Evolutionary conservation across 2,329 filamentous ascomycete genomes (phyloP).

Genomic region (Arthrobotrys sphaeroides): DNA sequence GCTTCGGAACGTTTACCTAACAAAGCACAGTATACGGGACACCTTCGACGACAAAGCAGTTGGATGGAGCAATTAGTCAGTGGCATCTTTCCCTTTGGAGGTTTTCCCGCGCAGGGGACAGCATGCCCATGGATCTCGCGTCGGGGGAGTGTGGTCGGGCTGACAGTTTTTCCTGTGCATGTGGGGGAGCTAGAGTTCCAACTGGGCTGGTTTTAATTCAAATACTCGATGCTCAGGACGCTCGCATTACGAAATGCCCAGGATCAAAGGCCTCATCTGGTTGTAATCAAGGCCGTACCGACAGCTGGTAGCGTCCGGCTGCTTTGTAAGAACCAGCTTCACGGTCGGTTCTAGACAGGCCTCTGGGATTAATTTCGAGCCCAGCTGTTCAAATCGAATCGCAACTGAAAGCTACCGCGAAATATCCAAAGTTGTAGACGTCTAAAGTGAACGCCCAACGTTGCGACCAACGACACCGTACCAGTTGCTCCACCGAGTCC

Average conservation of each 20-base stretch:
- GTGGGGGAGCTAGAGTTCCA: background rate
- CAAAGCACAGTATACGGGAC: background rate
- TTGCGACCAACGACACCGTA: too few relatives aligned
- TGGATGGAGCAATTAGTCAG: background rate
- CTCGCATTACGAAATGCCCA: slow-evolving; percentile 32
- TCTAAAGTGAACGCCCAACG: too few relatives aligned
- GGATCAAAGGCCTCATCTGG: slow-evolving; percentile 10
- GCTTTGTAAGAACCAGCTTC: too few relatives aligned
- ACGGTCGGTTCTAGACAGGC: too few relatives aligned
- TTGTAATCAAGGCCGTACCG: too few relatives aligned
- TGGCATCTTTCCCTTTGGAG: background rate
- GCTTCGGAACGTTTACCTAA: background rate
- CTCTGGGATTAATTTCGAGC: too few relatives aligned
- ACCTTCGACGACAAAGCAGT: background rate
- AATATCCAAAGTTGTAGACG: background rate
- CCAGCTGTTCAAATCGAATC: too few relatives aligned
- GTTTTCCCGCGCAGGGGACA: slow-evolving; percentile 4
- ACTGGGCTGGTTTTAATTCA: slow-evolving; percentile 21
- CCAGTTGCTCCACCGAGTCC: too few relatives aligned
- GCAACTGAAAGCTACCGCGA: too few relatives aligned
- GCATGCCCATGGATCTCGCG: background rate
- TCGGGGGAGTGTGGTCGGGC: background rate
- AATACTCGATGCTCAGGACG: slow-evolving; percentile 34
- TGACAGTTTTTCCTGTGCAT: slow-evolving; percentile 15
- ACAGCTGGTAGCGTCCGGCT: too few relatives aligned